Evolutionary conservation across 495 filamentous ascomycete genomes (phyloP).

Genomic region (Alectoria sarmentosa): DNA sequence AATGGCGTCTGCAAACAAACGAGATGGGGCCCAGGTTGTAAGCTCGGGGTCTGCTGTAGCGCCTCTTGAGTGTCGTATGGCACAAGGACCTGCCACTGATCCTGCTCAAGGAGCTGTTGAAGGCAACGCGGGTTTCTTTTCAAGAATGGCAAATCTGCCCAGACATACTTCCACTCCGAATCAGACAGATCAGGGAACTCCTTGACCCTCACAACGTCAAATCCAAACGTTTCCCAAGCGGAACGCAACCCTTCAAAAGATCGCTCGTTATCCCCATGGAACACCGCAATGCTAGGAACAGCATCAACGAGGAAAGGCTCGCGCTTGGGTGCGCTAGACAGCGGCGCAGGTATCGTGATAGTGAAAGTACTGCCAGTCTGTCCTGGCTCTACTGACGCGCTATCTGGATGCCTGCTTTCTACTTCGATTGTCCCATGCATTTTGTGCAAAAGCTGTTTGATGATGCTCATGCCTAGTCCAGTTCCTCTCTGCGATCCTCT

Average conservation of each 20-base stretch:
- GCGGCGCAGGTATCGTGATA: slow-evolving; percentile 24
- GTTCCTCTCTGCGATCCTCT: slow-evolving; percentile 51
- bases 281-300: slow-evolving; percentile 23
- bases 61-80: slow-evolving; percentile 25
- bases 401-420: slow-evolving; percentile 38
- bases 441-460: slow-evolving; percentile 55
- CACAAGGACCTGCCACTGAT: slow-evolving; percentile 23
- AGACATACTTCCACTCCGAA: slow-evolving; percentile 27
- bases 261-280: slow-evolving; percentile 20
- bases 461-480: slow-evolving; percentile 63
- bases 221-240: slow-evolving; percentile 27
- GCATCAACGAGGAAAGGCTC: background rate
- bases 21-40: slow-evolving; percentile 19
- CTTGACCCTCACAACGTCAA: slow-evolving; percentile 16
- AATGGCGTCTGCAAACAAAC: slow-evolving; percentile 25
- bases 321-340: slow-evolving; percentile 1
- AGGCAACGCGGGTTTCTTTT: slow-evolving; percentile 17
- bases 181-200: slow-evolving; percentile 18
- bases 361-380: slow-evolving; percentile 26
- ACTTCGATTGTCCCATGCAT: slow-evolving; percentile 55
- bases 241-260: slow-evolving; percentile 19
- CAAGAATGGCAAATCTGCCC: slow-evolving; percentile 23
- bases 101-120: slow-evolving; percentile 20
- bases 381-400: slow-evolving; percentile 16
- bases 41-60: slow-evolving; percentile 18